Conservation (phyloP, 108 stramenopile species). For the Parmales sp. region DNA sequence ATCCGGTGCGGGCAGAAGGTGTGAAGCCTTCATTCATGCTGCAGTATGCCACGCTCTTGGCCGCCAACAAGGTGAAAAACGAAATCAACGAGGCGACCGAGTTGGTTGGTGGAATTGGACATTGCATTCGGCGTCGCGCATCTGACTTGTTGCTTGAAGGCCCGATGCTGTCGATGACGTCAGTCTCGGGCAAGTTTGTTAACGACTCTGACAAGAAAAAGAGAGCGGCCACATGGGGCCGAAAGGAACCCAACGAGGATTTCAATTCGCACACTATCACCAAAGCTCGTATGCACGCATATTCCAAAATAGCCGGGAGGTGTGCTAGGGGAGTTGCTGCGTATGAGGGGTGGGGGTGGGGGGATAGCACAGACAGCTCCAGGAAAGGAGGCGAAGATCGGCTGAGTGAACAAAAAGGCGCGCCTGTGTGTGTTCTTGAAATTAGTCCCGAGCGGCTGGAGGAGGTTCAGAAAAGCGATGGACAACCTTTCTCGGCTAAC, state of each 20-base stretch:
- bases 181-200: neutral
- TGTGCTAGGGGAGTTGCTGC: neutral
- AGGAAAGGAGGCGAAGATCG: too few species aligned
- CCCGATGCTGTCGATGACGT: neutral
- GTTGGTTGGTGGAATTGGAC: neutral
- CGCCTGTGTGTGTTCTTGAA: neutral
- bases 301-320: neutral
- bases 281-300: neutral
- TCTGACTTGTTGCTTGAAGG: neutral
- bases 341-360: slow-evolving; percentile 8
- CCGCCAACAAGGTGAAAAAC: neutral
- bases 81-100: slow-evolving; percentile 9
- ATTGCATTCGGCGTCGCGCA: neutral
- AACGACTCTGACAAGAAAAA: neutral
- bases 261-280: too few species aligned
- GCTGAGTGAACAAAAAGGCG: too few species aligned
- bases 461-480: slow-evolving; percentile 1
- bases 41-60: neutral
- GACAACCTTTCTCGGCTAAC: neutral
- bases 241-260: too few species aligned
- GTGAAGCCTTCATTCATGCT: neutral
- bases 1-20: neutral
- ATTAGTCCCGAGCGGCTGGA: slow-evolving; percentile 8
- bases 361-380: neutral
- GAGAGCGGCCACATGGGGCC: neutral